Percentiles rank a stretch among this genome's conserved stretches.
phyloP scores from a whole-genome alignment of 2,329 filamentous ascomycete species.

The Thielaviopsis ethacetica region DNA sequence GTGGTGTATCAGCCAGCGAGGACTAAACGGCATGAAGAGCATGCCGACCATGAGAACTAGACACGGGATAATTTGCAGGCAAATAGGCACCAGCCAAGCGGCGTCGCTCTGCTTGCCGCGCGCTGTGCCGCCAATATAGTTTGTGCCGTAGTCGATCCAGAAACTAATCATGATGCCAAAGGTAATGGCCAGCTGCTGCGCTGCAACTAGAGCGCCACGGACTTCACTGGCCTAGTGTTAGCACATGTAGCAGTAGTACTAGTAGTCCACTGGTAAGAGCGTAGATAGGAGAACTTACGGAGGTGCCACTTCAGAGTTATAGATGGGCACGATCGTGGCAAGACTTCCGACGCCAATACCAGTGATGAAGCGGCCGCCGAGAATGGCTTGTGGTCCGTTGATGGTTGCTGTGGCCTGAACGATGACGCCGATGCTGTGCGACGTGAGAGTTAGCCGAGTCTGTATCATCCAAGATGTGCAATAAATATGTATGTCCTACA shows the following conservation, averaged over 20 bases:
- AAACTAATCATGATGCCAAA: constrained; percentile 42
- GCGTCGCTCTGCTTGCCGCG: constrained; percentile 40
- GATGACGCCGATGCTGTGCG: constrained; percentile 40
- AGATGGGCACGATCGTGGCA: constrained; percentile 38
- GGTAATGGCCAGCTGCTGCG: constrained; percentile 37
- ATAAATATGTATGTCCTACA: neutral
- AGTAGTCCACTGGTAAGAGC: too few relatives aligned
- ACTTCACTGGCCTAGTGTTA: constrained; percentile 16
- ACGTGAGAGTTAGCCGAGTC: neutral
- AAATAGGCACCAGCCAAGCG: constrained; percentile 60
- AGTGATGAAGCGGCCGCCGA: constrained; percentile 49
- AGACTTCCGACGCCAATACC: constrained; percentile 50
- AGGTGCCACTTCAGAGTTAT: constrained; percentile 30
- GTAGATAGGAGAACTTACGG: constrained; percentile 14
- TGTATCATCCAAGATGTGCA: neutral
- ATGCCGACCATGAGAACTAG: constrained; percentile 52
- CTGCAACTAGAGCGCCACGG: constrained; percentile 27
- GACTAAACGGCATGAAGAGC: constrained; percentile 61
- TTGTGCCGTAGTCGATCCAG: constrained; percentile 43
- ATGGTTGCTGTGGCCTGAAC: constrained; percentile 46
- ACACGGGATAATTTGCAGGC: constrained; percentile 53
- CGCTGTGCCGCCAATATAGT: constrained; percentile 35
- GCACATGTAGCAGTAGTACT: too few relatives aligned
- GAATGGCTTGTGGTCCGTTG: constrained; percentile 41
- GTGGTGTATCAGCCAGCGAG: constrained; percentile 59